These are phyloP conservation scores for Fistulina hepatica DNA, from an alignment of 1,284 basidiomycete genomes.

Conservation along the genomic window DNA sequence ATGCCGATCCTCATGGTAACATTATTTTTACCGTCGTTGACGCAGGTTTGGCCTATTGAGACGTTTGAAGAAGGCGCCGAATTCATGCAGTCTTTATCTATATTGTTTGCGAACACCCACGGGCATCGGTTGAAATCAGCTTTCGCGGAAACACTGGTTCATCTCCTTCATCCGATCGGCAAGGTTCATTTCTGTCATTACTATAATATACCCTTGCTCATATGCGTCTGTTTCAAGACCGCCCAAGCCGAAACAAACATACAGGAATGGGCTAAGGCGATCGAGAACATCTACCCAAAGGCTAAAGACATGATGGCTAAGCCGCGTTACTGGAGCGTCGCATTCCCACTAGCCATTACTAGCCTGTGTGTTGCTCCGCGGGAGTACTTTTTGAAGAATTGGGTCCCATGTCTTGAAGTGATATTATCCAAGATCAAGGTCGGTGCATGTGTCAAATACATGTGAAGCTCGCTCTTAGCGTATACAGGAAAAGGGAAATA, in stretches of 20 bases:
- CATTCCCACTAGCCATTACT: slow-evolving; percentile 80
- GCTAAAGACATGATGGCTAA: slow-evolving; percentile 83
- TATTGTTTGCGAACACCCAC: slow-evolving; percentile 77
- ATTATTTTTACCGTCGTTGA: no score
- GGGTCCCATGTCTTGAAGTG: slow-evolving; percentile 63
- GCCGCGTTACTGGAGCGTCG: slow-evolving; percentile 83
- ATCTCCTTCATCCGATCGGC: slow-evolving; percentile 80
- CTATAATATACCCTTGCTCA: neutral
- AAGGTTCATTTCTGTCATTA: slow-evolving; percentile 40
- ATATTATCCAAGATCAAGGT: slow-evolving; percentile 77
- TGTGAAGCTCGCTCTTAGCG: slow-evolving; percentile 6
- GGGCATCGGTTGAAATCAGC: slow-evolving; percentile 77
- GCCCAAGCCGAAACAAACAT: slow-evolving; percentile 96
- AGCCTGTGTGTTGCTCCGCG: slow-evolving; percentile 83
- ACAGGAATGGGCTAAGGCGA: slow-evolving; percentile 87
- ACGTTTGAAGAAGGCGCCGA: slow-evolving; percentile 91
- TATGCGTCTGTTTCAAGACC: slow-evolving; percentile 37
- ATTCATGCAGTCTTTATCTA: slow-evolving; percentile 76
- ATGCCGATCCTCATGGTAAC: no score
- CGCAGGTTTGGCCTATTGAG: slow-evolving; percentile 85
- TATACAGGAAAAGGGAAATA: slow-evolving; percentile 65
- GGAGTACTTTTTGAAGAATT: slow-evolving; percentile 76
- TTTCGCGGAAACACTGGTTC: slow-evolving; percentile 77
- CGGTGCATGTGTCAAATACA: slow-evolving; percentile 8
- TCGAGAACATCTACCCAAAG: slow-evolving; percentile 76